A percentile compares a stretch with the other conserved stretches of the same genome.
Conservation (phyloP, 2,329 filamentous ascomycete species). For the Ophiocordyceps sinensis region DNA sequence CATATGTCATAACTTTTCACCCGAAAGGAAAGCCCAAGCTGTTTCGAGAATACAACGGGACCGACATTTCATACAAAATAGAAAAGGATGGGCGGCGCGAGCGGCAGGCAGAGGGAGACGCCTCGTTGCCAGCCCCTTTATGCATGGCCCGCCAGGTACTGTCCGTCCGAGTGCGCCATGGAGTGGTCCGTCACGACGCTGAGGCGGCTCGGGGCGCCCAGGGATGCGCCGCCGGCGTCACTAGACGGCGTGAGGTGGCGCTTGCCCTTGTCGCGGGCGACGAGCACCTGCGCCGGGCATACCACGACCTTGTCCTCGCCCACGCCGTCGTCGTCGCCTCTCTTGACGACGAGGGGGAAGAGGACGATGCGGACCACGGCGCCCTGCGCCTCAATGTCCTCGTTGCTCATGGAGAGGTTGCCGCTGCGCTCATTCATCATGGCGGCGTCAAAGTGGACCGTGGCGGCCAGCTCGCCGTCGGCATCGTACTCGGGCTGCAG, state of each 20-base stretch:
- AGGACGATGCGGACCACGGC: constrained; percentile 82
- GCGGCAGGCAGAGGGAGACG: background rate
- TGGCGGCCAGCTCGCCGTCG: constrained; percentile 76
- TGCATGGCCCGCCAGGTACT: background rate
- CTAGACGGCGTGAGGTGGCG: constrained; percentile 31
- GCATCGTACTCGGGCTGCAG: constrained; percentile 89
- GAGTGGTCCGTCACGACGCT: constrained; percentile 20
- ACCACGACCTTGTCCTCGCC: constrained; percentile 94
- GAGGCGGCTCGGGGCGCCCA: constrained; percentile 22
- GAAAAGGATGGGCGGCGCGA: no score
- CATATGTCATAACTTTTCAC: no score
- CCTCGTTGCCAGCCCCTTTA: no score
- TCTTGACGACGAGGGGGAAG: constrained; percentile 93
- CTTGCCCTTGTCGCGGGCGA: constrained; percentile 38
- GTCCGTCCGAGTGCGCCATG: constrained; percentile 11
- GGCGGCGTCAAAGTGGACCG: constrained; percentile 80
- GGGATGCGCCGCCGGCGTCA: constrained; percentile 33
- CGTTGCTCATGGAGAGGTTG: constrained; percentile 43
- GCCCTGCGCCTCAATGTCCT: constrained; percentile 62
- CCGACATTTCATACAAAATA: no score
- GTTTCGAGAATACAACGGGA: no score
- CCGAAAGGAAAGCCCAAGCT: no score
- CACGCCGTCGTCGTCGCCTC: constrained; percentile 73
- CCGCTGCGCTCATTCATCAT: constrained; percentile 90
- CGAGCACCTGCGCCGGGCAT: constrained; percentile 83